A percentile compares a stretch with the other conserved stretches of the same genome.
Conservation (phyloP, 352 stramenopile genomes). For the Elongisporangium anandrum region DNA sequence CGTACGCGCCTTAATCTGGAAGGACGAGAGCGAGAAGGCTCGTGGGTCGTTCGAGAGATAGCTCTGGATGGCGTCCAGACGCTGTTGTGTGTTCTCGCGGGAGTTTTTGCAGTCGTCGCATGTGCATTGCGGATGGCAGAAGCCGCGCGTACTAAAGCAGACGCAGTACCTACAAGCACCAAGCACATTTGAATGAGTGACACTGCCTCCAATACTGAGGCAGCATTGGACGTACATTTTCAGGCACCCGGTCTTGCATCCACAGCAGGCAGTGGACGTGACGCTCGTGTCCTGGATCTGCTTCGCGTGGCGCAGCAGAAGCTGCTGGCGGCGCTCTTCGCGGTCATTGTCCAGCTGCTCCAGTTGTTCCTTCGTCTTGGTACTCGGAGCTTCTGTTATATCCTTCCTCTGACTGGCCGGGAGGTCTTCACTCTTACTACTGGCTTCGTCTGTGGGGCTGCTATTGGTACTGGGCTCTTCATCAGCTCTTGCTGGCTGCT, state of each 20-base stretch:
- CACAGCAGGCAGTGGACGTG: constrained; percentile 69
- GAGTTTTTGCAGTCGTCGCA: constrained; percentile 79
- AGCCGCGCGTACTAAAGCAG: constrained; percentile 81
- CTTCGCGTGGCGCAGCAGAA: constrained; percentile 52
- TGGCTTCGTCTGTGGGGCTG: not conserved
- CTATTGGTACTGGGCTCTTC: not conserved
- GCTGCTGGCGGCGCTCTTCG: constrained; percentile 38
- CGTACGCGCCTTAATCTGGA: constrained; percentile 19
- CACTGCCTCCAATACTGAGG: not conserved
- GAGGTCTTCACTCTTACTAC: not conserved
- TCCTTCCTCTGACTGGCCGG: too few species aligned
- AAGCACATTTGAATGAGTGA: not conserved
- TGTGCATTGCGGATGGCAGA: constrained; percentile 60
- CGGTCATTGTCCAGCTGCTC: constrained; percentile 24
- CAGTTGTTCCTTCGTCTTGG: constrained; percentile 7
- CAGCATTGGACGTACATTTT: constrained; percentile 48
- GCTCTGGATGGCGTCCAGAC: constrained; percentile 68
- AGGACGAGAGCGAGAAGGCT: constrained; percentile 63
- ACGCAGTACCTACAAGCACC: constrained; percentile 56
- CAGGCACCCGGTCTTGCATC: constrained; percentile 82
- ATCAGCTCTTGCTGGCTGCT: not conserved
- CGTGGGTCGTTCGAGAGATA: constrained; percentile 75
- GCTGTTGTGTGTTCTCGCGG: constrained; percentile 44
- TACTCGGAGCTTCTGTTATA: not conserved
- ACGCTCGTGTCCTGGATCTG: constrained; percentile 72